A percentile compares a stretch with the other conserved stretches of the same genome.
These are phyloP conservation scores for Fusarium oxysporum DNA, from an alignment of 2,329 filamentous ascomycete genomes.

Conservation along the genomic window DNA sequence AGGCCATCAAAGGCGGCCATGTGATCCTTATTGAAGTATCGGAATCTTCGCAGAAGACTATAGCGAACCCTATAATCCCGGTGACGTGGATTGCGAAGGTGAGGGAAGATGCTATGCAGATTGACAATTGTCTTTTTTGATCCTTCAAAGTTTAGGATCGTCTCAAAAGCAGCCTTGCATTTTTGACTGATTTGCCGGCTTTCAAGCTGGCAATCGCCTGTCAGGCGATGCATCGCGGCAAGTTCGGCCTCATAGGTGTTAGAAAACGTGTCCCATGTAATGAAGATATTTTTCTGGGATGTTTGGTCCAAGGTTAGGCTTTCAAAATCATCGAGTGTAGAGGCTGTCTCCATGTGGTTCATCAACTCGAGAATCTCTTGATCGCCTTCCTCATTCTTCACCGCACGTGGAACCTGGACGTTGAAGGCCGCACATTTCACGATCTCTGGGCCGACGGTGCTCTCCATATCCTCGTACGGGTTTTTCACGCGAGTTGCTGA, in stretches of 20 bases:
- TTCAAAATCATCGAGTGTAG: constrained; percentile 47
- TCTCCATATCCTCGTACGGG: constrained; percentile 45
- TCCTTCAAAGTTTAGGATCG: constrained; percentile 48
- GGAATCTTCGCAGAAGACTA: constrained; percentile 46
- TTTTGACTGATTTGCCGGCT: constrained; percentile 15
- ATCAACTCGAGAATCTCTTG: constrained; percentile 62
- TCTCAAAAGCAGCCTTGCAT: constrained; percentile 47
- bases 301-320: constrained; percentile 28
- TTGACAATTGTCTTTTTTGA: constrained; percentile 37
- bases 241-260: constrained; percentile 51
- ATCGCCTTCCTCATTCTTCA: constrained; percentile 39
- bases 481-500: constrained; percentile 45
- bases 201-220: constrained; percentile 30
- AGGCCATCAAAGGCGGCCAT: constrained; percentile 51
- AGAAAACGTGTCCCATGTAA: constrained; percentile 45
- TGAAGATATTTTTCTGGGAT: constrained; percentile 39
- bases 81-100: constrained; percentile 47
- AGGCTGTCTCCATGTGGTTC: constrained; percentile 72
- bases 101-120: constrained; percentile 48
- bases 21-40: constrained; percentile 54
- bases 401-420: constrained; percentile 49
- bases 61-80: constrained; percentile 37
- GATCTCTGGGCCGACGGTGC: constrained; percentile 7
- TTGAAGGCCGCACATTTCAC: constrained; percentile 49
- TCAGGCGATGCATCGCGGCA: constrained; percentile 46